phyloP scores from a whole-genome alignment of 2,329 filamentous ascomycete species.

The Monilinia polystroma region DNA sequence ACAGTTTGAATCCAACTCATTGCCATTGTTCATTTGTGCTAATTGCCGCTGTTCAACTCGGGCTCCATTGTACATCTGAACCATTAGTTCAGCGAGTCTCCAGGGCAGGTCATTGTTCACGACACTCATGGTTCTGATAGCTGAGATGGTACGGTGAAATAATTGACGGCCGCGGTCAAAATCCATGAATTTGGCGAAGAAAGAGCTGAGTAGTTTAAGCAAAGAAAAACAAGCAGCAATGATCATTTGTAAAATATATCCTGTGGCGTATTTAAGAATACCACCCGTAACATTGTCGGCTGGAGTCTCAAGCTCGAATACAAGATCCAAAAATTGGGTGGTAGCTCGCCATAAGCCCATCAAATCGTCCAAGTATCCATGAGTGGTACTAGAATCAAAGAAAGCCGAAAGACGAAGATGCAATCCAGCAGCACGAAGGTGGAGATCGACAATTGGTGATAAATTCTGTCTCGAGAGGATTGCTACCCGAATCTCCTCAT shows the following conservation, averaged over 20 bases:
- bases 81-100: conserved; percentile 79
- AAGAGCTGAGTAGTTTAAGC: conserved; percentile 74
- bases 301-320: conserved; percentile 54
- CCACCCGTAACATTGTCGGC: conserved; percentile 44
- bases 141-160: conserved; percentile 69
- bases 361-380: conserved; percentile 71
- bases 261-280: conserved; percentile 65
- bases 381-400: conserved; percentile 72
- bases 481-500: conserved; percentile 60
- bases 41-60: conserved; percentile 42
- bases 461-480: conserved; percentile 55
- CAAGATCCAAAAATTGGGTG: conserved; percentile 62
- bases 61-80: conserved; percentile 76
- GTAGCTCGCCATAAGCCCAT: conserved; percentile 74
- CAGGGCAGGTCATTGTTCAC: conserved; percentile 77
- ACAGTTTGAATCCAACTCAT: conserved; percentile 42
- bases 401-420: conserved; percentile 78
- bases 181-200: conserved; percentile 72
- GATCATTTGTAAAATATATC: conserved; percentile 82
- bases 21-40: conserved; percentile 42
- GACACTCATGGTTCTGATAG: conserved; percentile 71
- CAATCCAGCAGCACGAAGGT: conserved; percentile 69
- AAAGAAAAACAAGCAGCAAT: conserved; percentile 77
- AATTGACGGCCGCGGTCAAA: conserved; percentile 64
- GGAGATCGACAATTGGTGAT: conserved; percentile 60